Conservation (phyloP, 805 yeast species). For the Candida namnaoensis region DNA sequence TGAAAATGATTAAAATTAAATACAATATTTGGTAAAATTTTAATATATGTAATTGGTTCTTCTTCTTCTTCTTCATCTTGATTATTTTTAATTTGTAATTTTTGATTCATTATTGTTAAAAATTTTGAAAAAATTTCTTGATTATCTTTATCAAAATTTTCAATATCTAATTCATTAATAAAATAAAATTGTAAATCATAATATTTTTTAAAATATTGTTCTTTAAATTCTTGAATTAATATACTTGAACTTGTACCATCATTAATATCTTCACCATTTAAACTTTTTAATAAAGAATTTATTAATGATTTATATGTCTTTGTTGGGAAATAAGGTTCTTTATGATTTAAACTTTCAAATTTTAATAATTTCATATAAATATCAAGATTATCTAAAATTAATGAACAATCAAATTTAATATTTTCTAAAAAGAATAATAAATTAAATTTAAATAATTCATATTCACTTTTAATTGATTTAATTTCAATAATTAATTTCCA, state of each 20-base stretch:
- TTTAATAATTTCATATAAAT: constrained; percentile 44
- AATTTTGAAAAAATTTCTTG: constrained; percentile 24
- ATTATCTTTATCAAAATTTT: constrained; percentile 14
- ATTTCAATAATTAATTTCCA: constrained; percentile 24
- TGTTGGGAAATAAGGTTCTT: constrained; percentile 50
- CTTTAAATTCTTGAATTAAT: constrained; percentile 46
- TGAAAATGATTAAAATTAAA: constrained; percentile 40
- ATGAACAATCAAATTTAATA: constrained; percentile 32
- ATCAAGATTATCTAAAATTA: constrained; percentile 46
- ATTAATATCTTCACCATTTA: constrained; percentile 27
- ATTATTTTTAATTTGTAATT: constrained; percentile 12
- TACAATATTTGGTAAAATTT: constrained; percentile 37
- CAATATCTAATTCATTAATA: constrained; percentile 36
- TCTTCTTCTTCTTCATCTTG: constrained; percentile 21
- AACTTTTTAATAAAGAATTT: constrained; percentile 25
- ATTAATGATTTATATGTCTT: constrained; percentile 36
- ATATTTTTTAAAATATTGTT: constrained; percentile 41
- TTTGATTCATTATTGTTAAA: constrained; percentile 27
- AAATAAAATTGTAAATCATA: constrained; percentile 80
- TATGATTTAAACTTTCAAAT: constrained; percentile 38
- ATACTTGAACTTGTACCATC: constrained; percentile 43
- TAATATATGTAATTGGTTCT: constrained; percentile 27
- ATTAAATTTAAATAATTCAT: constrained; percentile 40
- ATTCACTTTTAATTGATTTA: constrained; percentile 55
- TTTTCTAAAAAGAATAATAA: constrained; percentile 32